phyloP scores from a whole-genome alignment of 2,329 filamentous ascomycete species.

The Macrophomina pseudophaseolina region DNA sequence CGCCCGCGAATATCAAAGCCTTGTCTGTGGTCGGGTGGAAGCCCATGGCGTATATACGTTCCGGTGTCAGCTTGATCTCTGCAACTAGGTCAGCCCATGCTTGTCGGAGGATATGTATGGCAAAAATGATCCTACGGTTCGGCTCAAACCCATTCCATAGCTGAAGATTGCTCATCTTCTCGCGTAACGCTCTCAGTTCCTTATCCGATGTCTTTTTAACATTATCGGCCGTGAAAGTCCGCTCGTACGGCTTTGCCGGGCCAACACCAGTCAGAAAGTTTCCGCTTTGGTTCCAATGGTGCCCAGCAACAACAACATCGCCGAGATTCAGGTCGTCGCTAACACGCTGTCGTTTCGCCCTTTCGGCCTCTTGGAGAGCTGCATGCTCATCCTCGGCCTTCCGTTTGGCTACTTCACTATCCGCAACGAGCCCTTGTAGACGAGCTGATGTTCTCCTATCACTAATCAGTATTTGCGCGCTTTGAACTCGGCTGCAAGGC shows the following conservation, averaged over 20 bases:
- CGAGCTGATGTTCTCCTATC: constrained; percentile 61
- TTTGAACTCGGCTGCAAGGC: too few species aligned
- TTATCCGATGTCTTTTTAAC: constrained; percentile 79
- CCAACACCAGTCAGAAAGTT: constrained; percentile 71
- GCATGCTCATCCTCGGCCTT: constrained; percentile 70
- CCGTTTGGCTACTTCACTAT: constrained; percentile 70
- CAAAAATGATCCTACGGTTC: constrained; percentile 61
- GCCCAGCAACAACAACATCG: constrained; percentile 80
- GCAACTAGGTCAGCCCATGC: constrained; percentile 4
- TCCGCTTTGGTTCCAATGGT: constrained; percentile 72
- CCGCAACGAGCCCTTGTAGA: constrained; percentile 66
- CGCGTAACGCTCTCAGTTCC: constrained; percentile 72
- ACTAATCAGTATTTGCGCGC: neutral
- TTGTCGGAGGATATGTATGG: neutral
- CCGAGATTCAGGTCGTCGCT: constrained; percentile 72
- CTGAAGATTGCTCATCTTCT: constrained; percentile 76
- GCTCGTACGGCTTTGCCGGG: constrained; percentile 77
- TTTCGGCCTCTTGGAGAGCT: constrained; percentile 61
- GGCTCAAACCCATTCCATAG: constrained; percentile 86
- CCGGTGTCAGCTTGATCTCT: constrained; percentile 91
- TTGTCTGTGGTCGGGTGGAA: constrained; percentile 90
- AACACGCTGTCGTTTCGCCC: constrained; percentile 67
- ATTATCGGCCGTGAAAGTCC: constrained; percentile 87
- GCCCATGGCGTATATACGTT: constrained; percentile 82
- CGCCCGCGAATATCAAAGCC: constrained; percentile 87